Evolutionary conservation across 176 grass and related monocot species (phyloP), one percentile per base, ranked within the genome.

Genomic region (Miscanthus lutarioriparius): DNA sequence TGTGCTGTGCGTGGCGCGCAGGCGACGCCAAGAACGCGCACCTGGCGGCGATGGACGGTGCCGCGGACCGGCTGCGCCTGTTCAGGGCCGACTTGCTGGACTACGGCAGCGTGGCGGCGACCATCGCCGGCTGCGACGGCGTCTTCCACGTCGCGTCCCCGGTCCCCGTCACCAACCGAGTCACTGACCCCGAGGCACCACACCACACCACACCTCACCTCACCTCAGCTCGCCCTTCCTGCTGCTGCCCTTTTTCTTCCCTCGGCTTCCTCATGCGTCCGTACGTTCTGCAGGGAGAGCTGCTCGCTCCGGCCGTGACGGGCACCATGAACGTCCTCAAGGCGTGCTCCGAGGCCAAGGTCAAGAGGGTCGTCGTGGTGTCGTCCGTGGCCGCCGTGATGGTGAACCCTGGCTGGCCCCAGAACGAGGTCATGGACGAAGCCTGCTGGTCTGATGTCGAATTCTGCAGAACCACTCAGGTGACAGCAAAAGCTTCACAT

Each of bases 81-180:
- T 97, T 90, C 75, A 91, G 79, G 81, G 95, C 87, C 1, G 92
- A 97, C 81, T 37, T 97, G 67, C 90, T 97, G 15, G 95, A 97
- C 82, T 86, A 84, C 66, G 49, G 62, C 66, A 85, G 74, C 65
- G 48, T 90, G 20, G 84, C 85, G 86, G 81, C 88, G 37, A 87
- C 92, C 25, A 72, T 95, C 75, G 69, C 91, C 62, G 96, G 92
- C 74, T 98, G 96, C 68, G 92, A 91, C 77, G 96, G 81, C 79
- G 87, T 95, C 39, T 95, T 98, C 87, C 96, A 98, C 53, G 89
- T 91, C 45, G 93, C 91, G 23, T 92, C 89, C 82, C 91, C 96
- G 27, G 93, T 95, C 66, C 91, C 61, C 48, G 2, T 3, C 10
- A 10, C 67, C 22, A 1, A 1, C 49, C 75, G 36, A 82, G 80